Evolutionary conservation across 2,329 filamentous ascomycete genomes (phyloP).

Genomic region (Plectosphaerella cucumerina): DNA sequence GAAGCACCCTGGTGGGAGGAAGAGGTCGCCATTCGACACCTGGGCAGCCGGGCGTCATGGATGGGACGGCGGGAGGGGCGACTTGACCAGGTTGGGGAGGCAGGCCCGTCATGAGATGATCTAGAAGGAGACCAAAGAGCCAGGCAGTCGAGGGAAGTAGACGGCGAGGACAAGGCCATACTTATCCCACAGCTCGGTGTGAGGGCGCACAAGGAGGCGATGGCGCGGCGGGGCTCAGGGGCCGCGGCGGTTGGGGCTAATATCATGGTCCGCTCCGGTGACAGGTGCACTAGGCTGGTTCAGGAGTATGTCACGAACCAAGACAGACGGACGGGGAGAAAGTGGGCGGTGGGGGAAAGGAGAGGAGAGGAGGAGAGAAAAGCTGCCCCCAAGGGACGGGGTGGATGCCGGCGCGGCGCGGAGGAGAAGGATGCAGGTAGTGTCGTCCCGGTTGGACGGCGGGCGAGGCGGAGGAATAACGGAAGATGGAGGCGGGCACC

Average conservation of each 20-base stretch:
- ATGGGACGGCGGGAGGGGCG: conserved; percentile 5
- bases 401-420: conserved; percentile 8
- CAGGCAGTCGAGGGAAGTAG: conserved; percentile 8
- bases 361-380: not conserved
- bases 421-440: conserved; percentile 1
- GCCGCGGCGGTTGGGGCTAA: conserved; percentile 1
- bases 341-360: too few relatives aligned
- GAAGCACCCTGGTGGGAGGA: conserved; percentile 10
- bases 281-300: conserved; percentile 14
- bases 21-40: conserved; percentile 17
- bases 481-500: conserved; percentile 5
- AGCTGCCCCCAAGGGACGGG: conserved; percentile 6
- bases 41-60: conserved; percentile 1
- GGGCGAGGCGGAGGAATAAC: conserved; percentile 5
- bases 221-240: not conserved
- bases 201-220: not conserved
- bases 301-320: conserved; percentile 12
- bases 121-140: conserved; percentile 6
- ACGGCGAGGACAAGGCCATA: not conserved
- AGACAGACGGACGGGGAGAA: too few relatives aligned
- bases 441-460: conserved; percentile 1
- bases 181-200: not conserved
- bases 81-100: not conserved
- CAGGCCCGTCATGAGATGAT: conserved; percentile 2
- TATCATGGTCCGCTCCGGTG: conserved; percentile 13